Percentiles rank a stretch among this genome's conserved stretches.
Evolutionary conservation across 805 yeast genomes (phyloP).

Genomic region (Priceomyces medius): DNA sequence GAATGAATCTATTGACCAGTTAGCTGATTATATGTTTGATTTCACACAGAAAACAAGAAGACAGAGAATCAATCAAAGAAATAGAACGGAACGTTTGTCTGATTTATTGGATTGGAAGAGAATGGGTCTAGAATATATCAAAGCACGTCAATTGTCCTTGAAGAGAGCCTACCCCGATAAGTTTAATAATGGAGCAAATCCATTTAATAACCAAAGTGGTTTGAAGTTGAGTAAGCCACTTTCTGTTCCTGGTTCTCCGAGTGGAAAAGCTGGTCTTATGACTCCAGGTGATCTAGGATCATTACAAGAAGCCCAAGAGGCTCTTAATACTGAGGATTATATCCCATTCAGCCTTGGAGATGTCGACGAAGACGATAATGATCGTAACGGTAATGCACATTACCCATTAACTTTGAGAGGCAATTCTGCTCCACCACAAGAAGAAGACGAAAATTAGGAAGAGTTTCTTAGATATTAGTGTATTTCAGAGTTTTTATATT

Average conservation of each 20-base stretch:
- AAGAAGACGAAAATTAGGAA: constrained; percentile 8
- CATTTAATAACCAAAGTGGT: constrained; percentile 44
- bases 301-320: constrained; percentile 81
- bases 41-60: constrained; percentile 88
- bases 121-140: constrained; percentile 95
- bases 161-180: constrained; percentile 92
- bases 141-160: constrained; percentile 88
- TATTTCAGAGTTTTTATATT: too few relatives aligned
- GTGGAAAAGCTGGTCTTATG: constrained; percentile 73
- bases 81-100: constrained; percentile 90
- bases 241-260: constrained; percentile 96
- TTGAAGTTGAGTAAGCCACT: constrained; percentile 85
- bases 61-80: constrained; percentile 96
- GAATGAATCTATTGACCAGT: constrained; percentile 90
- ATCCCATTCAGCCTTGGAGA: constrained; percentile 52
- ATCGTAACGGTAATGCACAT: constrained; percentile 32
- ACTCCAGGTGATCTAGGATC: constrained; percentile 99
- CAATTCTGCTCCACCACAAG: constrained; percentile 43
- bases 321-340: constrained; percentile 73
- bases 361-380: constrained; percentile 44
- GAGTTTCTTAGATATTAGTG: too few relatives aligned
- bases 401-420: constrained; percentile 53
- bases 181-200: constrained; percentile 55
- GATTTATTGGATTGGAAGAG: constrained; percentile 96
- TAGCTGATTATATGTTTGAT: constrained; percentile 84